Percentiles rank a stretch among this genome's conserved stretches.
phyloP scores from a whole-genome alignment of 345 rosid species.

The Kandelia obovata region DNA sequence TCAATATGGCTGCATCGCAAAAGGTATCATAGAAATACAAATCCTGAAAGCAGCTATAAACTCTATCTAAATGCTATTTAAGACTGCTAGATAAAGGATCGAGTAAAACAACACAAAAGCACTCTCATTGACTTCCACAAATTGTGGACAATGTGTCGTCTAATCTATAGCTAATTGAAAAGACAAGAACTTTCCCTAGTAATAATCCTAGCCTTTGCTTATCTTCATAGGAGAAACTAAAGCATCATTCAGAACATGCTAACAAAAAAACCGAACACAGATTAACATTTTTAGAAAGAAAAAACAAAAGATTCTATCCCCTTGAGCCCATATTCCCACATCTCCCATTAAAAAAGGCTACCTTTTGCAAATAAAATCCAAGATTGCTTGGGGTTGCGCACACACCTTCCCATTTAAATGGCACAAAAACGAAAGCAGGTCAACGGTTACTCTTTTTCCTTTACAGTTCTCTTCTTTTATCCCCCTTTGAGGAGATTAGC shows the following conservation, averaged over 20 bases:
- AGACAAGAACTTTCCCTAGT: not conserved
- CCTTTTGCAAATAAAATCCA: not conserved
- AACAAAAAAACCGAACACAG: not conserved
- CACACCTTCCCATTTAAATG: not conserved
- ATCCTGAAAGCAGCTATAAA: too few species aligned
- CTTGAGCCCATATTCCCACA: not conserved
- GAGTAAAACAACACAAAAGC: not conserved
- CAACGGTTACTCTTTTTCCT: not conserved
- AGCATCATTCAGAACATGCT: not conserved
- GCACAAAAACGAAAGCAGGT: not conserved
- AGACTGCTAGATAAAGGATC: too few species aligned
- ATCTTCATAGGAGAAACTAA: not conserved
- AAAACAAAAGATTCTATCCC: not conserved
- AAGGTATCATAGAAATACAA: too few species aligned
- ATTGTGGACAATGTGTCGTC: not conserved
- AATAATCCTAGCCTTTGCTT: not conserved
- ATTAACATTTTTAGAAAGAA: not conserved
- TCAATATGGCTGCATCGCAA: too few species aligned
- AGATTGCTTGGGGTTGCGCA: not conserved
- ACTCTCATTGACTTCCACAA: not conserved
- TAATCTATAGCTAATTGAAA: not conserved
- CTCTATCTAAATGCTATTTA: too few species aligned
- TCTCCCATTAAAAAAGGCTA: not conserved
- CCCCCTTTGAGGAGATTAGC: not conserved
- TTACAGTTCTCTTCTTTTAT: not conserved